phyloP scores from a whole-genome alignment of 2,329 filamentous ascomycete genomes.

The Penicillium vulpinum region DNA sequence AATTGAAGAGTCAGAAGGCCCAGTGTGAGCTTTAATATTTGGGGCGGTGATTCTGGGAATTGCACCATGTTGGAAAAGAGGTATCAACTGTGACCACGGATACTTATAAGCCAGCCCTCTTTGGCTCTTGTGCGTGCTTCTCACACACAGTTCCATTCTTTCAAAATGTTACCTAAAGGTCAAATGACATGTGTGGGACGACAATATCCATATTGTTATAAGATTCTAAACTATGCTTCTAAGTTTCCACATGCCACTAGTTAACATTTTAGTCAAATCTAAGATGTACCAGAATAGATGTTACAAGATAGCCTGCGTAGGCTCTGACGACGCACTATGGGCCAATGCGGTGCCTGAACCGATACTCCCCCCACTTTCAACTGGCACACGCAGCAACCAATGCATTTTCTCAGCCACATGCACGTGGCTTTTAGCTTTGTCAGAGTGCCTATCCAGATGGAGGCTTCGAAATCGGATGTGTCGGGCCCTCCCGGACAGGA shows the following conservation, averaged over 20 bases:
- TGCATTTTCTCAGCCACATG: conserved; percentile 2
- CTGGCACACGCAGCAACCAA: neutral
- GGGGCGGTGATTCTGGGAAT: neutral
- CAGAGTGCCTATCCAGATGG: too few relatives aligned
- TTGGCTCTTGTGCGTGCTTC: neutral
- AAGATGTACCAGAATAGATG: neutral
- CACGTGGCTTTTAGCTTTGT: conserved; percentile 4
- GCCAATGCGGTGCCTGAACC: neutral
- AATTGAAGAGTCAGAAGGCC: too few relatives aligned
- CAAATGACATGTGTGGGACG: neutral
- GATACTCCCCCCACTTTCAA: neutral
- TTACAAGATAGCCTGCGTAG: neutral
- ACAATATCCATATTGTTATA: neutral
- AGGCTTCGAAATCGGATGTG: neutral
- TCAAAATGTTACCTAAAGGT: neutral
- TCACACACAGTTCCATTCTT: too few relatives aligned
- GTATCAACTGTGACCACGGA: neutral
- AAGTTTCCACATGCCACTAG: neutral
- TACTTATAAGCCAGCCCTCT: neutral
- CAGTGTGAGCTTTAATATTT: neutral
- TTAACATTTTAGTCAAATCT: neutral
- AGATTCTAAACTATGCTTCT: neutral
- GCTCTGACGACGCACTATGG: neutral
- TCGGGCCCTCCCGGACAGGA: neutral
- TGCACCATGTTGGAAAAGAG: neutral